A percentile compares a stretch with the other conserved stretches of the same genome.
phyloP scores from a whole-genome alignment of 441 rosid species.

The Syzygium syzygioides region DNA sequence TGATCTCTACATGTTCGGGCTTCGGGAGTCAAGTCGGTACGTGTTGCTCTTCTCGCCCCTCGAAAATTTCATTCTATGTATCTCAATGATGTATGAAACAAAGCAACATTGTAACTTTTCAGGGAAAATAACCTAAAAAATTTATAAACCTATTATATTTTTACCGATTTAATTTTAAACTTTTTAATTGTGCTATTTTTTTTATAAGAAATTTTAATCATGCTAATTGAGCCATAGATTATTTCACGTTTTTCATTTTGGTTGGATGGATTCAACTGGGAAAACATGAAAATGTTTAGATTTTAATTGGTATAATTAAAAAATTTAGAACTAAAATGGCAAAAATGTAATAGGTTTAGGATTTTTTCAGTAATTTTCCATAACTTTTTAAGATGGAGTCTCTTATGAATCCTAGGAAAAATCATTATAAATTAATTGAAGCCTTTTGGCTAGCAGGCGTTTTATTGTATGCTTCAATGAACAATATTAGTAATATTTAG shows the following conservation, averaged over 20 bases:
- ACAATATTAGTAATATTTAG: not conserved
- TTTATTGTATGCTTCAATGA: not conserved
- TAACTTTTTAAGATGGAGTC: not conserved
- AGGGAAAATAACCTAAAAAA: too few relatives aligned
- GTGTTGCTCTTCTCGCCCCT: not conserved
- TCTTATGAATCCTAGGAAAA: not conserved
- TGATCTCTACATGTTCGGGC: not conserved
- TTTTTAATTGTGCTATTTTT: not conserved
- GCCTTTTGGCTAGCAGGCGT: not conserved
- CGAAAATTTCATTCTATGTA: not conserved
- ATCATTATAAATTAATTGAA: not conserved
- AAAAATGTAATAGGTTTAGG: too few relatives aligned
- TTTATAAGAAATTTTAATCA: too few relatives aligned
- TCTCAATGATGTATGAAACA: not conserved
- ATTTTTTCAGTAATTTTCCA: too few relatives aligned
- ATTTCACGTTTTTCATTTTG: too few relatives aligned
- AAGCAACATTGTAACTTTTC: not conserved
- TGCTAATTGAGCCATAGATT: too few relatives aligned
- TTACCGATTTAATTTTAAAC: too few relatives aligned
- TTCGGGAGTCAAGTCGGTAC: not conserved
- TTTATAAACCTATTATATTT: too few relatives aligned
- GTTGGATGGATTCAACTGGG: too few relatives aligned
- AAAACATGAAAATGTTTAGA: too few relatives aligned
- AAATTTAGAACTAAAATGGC: too few relatives aligned
- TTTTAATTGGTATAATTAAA: too few relatives aligned